Conservation (phyloP, 352 stramenopile species). For the Poterioochromonas sp. region DNA sequence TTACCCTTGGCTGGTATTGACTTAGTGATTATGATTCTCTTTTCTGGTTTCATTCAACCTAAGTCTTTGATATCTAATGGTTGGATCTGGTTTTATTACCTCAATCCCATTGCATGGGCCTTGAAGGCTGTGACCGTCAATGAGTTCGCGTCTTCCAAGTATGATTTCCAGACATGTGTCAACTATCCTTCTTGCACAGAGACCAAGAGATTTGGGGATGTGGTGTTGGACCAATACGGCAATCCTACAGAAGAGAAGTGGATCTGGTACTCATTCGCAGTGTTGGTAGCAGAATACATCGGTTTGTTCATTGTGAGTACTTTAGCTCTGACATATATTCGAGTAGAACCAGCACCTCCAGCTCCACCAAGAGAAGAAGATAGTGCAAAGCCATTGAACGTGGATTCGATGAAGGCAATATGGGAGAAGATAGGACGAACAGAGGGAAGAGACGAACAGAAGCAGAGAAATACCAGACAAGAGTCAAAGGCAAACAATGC, state of each 20-base stretch:
- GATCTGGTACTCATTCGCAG: constrained; percentile 32
- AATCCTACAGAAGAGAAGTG: constrained; percentile 36
- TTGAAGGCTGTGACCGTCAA: constrained; percentile 29
- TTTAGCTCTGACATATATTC: constrained; percentile 36
- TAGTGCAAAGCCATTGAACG: background rate
- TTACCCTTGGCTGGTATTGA: background rate
- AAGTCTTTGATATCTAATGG: constrained; percentile 45
- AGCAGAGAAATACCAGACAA: background rate
- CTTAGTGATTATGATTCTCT: constrained; percentile 48
- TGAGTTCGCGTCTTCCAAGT: constrained; percentile 2
- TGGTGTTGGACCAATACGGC: constrained; percentile 33
- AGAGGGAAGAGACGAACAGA: no score
- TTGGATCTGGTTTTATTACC: constrained; percentile 39
- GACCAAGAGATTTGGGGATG: constrained; percentile 24
- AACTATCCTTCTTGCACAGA: constrained; percentile 7
- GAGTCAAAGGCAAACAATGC: no score
- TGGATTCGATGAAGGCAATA: no score
- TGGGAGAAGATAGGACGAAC: no score
- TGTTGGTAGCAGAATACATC: constrained; percentile 35
- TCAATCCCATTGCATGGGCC: constrained; percentile 50
- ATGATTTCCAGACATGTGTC: constrained; percentile 19
- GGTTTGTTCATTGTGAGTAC: constrained; percentile 32
- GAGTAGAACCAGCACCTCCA: background rate
- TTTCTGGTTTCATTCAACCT: constrained; percentile 57
- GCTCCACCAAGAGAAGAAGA: background rate